These are phyloP conservation scores for Quercus agrifolia DNA, from an alignment of 306 rosid genomes.

Conservation along the genomic window DNA sequence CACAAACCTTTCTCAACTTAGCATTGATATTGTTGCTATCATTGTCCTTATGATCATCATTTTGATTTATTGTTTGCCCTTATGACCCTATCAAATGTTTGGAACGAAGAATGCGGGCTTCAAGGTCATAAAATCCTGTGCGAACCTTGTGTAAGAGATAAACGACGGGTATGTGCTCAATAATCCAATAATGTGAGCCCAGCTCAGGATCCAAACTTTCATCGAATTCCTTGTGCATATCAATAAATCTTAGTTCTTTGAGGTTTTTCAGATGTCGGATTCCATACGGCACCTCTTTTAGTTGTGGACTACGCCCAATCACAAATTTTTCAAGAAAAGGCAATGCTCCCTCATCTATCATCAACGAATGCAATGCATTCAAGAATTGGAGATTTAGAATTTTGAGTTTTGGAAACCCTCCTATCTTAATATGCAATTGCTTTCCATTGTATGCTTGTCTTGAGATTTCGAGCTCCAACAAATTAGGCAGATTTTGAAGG, in stretches of 20 bases:
- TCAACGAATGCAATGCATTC: not conserved
- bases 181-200: not conserved
- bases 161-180: not conserved
- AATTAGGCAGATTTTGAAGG: too few species aligned
- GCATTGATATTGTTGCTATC: too few species aligned
- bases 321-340: not conserved
- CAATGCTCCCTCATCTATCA: not conserved
- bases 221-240: not conserved
- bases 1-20: too few species aligned
- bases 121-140: too few species aligned
- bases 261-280: not conserved
- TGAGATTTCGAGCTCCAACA: too few species aligned
- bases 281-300: not conserved
- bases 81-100: not conserved
- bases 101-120: not conserved
- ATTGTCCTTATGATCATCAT: too few species aligned
- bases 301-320: not conserved
- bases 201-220: not conserved
- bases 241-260: not conserved
- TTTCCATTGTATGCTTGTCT: not conserved
- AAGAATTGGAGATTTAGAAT: not conserved
- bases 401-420: not conserved
- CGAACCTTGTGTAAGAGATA: too few species aligned
- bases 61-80: too few species aligned
- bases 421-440: not conserved